Evolutionary conservation across 495 filamentous ascomycete species (phyloP).

Genomic region (Schizothecium vesticola): DNA sequence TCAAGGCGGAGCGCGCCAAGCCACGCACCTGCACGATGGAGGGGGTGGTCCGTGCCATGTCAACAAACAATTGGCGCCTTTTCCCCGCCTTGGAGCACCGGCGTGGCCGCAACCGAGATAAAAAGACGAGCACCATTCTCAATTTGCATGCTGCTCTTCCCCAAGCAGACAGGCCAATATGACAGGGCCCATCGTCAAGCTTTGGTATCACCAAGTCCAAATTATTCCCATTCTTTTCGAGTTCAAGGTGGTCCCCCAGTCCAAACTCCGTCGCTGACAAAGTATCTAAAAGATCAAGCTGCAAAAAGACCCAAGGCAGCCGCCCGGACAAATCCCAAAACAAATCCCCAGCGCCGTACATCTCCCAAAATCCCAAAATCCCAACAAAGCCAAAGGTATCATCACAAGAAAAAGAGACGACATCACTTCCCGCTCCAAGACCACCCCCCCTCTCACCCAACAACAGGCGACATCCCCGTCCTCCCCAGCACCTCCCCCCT

Average conservation of each 20-base stretch:
- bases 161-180: too few species aligned
- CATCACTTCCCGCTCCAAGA: neutral
- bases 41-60: too few species aligned
- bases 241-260: neutral
- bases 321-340: neutral
- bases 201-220: neutral
- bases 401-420: neutral
- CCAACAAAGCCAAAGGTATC: neutral
- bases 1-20: too few species aligned
- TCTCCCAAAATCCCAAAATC: neutral
- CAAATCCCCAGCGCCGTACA: neutral
- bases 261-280: neutral
- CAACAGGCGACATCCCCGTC: constrained; percentile 13
- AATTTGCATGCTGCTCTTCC: too few species aligned
- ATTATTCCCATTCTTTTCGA: neutral
- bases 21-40: too few species aligned
- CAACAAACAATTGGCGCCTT: too few species aligned
- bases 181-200: neutral
- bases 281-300: neutral
- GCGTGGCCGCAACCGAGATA: too few species aligned
- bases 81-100: too few species aligned
- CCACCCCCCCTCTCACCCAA: neutral
- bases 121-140: too few species aligned
- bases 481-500: constrained; percentile 6
- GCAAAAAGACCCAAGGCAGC: neutral